phyloP scores from a whole-genome alignment of 169 alveolate genomes.

The Neospora caninum region DNA sequence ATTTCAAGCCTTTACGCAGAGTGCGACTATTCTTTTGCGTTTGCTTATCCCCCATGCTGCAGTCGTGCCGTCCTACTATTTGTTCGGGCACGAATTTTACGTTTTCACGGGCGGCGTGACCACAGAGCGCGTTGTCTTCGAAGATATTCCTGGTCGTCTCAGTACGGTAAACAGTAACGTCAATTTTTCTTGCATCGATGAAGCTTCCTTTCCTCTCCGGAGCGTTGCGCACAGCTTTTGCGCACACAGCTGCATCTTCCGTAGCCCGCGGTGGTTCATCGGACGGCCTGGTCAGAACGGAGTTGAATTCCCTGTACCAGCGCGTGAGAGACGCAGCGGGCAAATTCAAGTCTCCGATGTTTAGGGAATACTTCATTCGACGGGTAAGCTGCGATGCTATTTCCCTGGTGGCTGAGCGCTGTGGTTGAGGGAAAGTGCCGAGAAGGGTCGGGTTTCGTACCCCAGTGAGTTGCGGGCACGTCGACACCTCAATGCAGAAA shows the following conservation, averaged over 20 bases:
- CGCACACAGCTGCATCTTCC: neutral
- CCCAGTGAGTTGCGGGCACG: too few species aligned
- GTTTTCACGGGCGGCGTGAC: neutral
- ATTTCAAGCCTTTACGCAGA: too few species aligned
- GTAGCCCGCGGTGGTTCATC: neutral
- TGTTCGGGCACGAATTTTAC: neutral
- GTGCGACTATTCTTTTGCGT: too few species aligned
- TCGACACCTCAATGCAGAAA: too few species aligned
- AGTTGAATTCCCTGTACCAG: neutral
- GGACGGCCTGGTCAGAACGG: neutral
- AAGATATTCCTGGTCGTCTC: neutral
- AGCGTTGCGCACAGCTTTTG: neutral
- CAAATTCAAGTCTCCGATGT: conserved; percentile 33
- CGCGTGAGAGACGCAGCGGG: neutral
- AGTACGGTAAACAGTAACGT: neutral
- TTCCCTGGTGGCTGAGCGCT: too few species aligned
- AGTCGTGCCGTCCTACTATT: neutral
- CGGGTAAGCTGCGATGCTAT: neutral
- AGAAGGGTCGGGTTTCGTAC: too few species aligned
- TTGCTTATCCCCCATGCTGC: neutral
- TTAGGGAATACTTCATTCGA: neutral
- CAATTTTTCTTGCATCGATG: neutral
- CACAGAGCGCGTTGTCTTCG: neutral
- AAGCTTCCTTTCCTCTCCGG: neutral
- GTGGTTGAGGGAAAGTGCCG: too few species aligned